These are phyloP conservation scores for Fusarium xyrophilum DNA, from an alignment of 2,329 filamentous ascomycete genomes.

Conservation along the genomic window DNA sequence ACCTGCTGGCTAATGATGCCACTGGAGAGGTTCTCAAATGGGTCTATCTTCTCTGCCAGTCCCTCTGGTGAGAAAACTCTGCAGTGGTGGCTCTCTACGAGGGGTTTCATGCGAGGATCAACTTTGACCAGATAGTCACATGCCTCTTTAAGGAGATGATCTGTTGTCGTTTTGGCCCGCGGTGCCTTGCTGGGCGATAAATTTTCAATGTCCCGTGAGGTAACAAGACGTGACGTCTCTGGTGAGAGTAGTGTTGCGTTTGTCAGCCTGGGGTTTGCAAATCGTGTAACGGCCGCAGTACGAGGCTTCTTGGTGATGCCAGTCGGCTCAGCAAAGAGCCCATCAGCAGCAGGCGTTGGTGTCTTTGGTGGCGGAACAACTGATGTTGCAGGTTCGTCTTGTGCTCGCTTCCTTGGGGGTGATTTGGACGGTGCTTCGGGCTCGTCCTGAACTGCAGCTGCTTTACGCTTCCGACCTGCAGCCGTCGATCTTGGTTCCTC, in stretches of 20 bases:
- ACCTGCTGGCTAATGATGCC: conserved; percentile 98
- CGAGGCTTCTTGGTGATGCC: conserved; percentile 49
- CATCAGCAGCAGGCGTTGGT: conserved; percentile 55
- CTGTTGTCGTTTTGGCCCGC: conserved; percentile 62
- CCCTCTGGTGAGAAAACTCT: conserved; percentile 81
- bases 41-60: conserved; percentile 84
- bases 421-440: conserved; percentile 41
- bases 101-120: conserved; percentile 72
- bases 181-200: conserved; percentile 55
- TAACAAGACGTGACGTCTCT: conserved; percentile 68
- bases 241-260: conserved; percentile 77
- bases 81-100: conserved; percentile 80
- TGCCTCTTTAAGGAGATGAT: conserved; percentile 76
- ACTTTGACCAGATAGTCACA: conserved; percentile 74
- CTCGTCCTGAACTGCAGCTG: conserved; percentile 33
- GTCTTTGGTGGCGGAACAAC: conserved; percentile 50
- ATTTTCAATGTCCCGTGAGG: conserved; percentile 54
- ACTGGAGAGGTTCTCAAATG: conserved; percentile 81
- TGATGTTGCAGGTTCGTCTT: conserved; percentile 29
- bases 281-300: conserved; percentile 56
- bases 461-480: conserved; percentile 48
- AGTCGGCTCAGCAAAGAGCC: conserved; percentile 47
- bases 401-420: conserved; percentile 44
- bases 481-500: conserved; percentile 33
- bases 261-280: conserved; percentile 68